Base-by-base conservation (phyloP, 2,329 filamentous ascomycete genomes). In the Alternaria ethzedia region DNA sequence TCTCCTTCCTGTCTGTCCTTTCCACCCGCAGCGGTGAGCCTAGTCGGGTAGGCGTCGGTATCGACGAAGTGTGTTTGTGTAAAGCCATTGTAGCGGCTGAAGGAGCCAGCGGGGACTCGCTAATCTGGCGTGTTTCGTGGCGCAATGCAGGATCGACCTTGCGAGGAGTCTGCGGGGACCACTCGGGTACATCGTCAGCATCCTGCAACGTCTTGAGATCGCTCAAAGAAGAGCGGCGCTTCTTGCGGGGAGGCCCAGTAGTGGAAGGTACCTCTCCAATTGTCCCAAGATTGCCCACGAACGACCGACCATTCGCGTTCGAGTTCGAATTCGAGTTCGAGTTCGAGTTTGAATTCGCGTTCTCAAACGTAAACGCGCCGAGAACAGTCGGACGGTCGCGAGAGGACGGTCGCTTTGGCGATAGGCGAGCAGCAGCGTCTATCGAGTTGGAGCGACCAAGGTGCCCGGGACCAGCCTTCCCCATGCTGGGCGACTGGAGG, bases 211-310 rank as follows among this genome's bases (percentile, higher is more conserved):
- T 86, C 70, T 89, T 91, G 51, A 98, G 85, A 78, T 98, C 95
- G 5, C 94, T 97, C 45, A 98, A 82, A 25, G 94, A 97, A 81
- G 94, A 97, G 76, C 95, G 90, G 59, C 95, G 87, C 83, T 97
- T 97, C 82, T 90, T 94, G 65, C 78, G 76, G 59, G 77, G 77
- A 70, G 76, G 77, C 59, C 76, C 76, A 68, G 61, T 46, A 57
- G 66, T 72, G 59, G 78, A 76, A 52, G 80, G 78, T 75, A 83
- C 81, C 78, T 83, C 75, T 82, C 81, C 85, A 73, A 85, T 89
- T 6, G 85, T 86, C 20, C 82, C 83, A 32, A 88, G 75, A 64
- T 57, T 69, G 52, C 72, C 73, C 56, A 75, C 63, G 56, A 70
- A 78, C 13, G 68, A 63, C 30, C 71, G 63, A 30, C 65, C 64